These are phyloP conservation scores for Eudorina sp. DNA, from an alignment of 139 green algal species.

Conservation along the genomic window DNA sequence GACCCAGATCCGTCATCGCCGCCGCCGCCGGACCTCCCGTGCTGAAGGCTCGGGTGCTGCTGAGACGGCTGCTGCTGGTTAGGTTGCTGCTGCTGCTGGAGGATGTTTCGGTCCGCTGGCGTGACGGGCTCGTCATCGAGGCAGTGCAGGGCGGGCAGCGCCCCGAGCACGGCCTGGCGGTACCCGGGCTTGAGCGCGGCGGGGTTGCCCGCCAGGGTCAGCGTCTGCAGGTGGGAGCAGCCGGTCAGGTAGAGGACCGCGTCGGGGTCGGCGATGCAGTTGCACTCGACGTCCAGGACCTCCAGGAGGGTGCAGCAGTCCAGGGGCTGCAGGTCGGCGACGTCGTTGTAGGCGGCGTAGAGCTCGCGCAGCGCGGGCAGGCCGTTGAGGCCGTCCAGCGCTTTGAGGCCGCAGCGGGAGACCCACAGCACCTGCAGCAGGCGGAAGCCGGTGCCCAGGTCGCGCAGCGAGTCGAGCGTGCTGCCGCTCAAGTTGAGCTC, in stretches of 20 bases:
- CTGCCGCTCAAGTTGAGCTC: slow-evolving; percentile 70
- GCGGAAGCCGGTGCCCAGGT: slow-evolving; percentile 65
- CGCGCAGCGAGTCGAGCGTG: slow-evolving; percentile 57
- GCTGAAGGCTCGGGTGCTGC: too few relatives aligned
- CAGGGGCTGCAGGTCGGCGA: slow-evolving; percentile 59
- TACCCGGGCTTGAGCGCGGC: slow-evolving; percentile 23
- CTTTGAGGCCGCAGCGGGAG: slow-evolving; percentile 50
- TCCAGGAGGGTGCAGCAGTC: slow-evolving; percentile 49
- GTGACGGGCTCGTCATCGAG: slow-evolving; percentile 56
- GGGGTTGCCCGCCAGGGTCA: slow-evolving; percentile 64
- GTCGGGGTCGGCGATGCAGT: slow-evolving; percentile 55
- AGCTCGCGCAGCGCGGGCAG: slow-evolving; percentile 63
- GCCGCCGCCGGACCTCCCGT: background rate
- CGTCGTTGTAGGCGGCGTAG: slow-evolving; percentile 68
- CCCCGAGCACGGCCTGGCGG: slow-evolving; percentile 6
- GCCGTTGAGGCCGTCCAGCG: slow-evolving; percentile 48
- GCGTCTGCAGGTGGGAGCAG: slow-evolving; percentile 54
- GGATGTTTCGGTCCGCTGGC: background rate
- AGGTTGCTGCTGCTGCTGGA: background rate
- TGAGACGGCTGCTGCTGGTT: background rate
- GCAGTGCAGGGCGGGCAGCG: slow-evolving; percentile 25
- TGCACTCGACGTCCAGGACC: slow-evolving; percentile 64
- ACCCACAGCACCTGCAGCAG: slow-evolving; percentile 62
- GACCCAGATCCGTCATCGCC: background rate
- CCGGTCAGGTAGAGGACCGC: slow-evolving; percentile 6